Conservation (phyloP, 768 basidiomycete genomes). For the Mycena sanguinolenta region DNA sequence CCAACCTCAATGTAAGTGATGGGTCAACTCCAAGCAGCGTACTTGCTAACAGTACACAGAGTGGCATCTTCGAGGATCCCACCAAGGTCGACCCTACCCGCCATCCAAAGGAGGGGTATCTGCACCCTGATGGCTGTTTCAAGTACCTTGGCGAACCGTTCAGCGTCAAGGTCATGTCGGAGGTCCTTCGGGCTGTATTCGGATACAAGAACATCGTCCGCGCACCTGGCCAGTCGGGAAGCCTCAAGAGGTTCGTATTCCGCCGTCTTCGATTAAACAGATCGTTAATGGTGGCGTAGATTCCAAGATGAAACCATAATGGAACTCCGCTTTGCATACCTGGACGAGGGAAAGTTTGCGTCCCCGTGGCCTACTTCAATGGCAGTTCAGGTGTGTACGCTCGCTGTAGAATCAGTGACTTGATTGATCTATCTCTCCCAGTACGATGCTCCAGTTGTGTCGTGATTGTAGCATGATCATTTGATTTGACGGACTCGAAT, state of each 20-base stretch:
- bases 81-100: slow-evolving; percentile 59
- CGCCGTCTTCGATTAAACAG: background rate
- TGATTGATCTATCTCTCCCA: background rate
- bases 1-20: slow-evolving; percentile 68
- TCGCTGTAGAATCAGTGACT: background rate
- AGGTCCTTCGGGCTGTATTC: slow-evolving; percentile 76
- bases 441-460: slow-evolving; percentile 23
- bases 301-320: slow-evolving; percentile 64
- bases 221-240: slow-evolving; percentile 77
- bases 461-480: background rate
- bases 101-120: slow-evolving; percentile 55
- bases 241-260: slow-evolving; percentile 62
- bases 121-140: slow-evolving; percentile 64
- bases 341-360: slow-evolving; percentile 62
- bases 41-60: slow-evolving; percentile 49
- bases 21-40: background rate
- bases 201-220: slow-evolving; percentile 70
- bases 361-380: slow-evolving; percentile 79
- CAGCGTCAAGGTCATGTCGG: slow-evolving; percentile 69
- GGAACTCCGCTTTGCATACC: slow-evolving; percentile 67
- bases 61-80: slow-evolving; percentile 65
- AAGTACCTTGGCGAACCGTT: slow-evolving; percentile 64
- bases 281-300: slow-evolving; percentile 44
- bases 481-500: background rate
- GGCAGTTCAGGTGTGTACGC: slow-evolving; percentile 64